Evolutionary conservation across 768 basidiomycete species (phyloP), one percentile per base, ranked within the genome.

Genomic region (Leccinum disarticulatum): DNA sequence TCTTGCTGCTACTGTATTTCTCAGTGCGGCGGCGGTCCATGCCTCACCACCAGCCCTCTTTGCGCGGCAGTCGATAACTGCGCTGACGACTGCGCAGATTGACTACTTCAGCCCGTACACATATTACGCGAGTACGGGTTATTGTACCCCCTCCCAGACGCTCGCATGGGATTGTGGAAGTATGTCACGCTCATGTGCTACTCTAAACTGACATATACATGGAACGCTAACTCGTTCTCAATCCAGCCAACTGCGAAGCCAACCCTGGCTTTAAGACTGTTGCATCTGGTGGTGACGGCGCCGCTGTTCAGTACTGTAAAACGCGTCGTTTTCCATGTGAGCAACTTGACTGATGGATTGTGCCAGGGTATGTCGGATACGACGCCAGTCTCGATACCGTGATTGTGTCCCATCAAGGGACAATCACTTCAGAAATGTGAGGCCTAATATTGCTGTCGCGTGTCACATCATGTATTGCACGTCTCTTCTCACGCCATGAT

Each of bases 151-250:
- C 6, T 55, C 76, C 4, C 55, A 70, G 43, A 81, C 79, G 25
- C 62, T 78, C 46, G 73, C 75, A 22, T 86, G 85, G 83, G 67
- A 77, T 31, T 87, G 85, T 68, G 86, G 86, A 70, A 59, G 83
- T 82, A 61, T 56, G 78, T 72, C 43, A n/a, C 41, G 31, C 31
- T 15, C 7, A 57, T 38, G 6, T 10, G 27, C 51, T 48, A 9
- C 51, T 15, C 22, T 38, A 4, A 25, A 22, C 17, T 3, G 0
- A 1, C 55, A 8, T 13, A 7, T 25, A 19, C 22, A 10, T 19
- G 11, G 19, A 46, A 50, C 19, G 27, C 28, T 55, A 27, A 62
- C 14, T 31, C 7, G 28, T 33, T 41, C 4, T 52, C 11, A 55
- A 52, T 61, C 6, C 36, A 81, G 80, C 69, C 27, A 49, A 49